Evolutionary conservation across 495 filamentous ascomycete species (phyloP).

Genomic region (Evansstolkia leycettana): DNA sequence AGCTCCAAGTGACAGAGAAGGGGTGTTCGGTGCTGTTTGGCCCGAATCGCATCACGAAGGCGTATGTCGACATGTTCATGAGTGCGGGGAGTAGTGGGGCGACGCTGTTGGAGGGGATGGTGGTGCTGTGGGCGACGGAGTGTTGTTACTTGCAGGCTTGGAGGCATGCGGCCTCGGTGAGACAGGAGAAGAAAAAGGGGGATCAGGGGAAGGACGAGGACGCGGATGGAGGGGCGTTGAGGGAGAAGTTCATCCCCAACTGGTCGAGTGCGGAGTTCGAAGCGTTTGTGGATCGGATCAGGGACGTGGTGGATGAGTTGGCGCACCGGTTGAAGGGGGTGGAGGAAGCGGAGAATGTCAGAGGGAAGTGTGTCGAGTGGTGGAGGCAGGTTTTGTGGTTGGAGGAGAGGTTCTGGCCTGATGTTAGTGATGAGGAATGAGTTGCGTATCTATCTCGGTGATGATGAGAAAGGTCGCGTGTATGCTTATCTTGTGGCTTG

Average conservation of each 20-base stretch:
- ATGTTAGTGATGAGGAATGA: too few relatives aligned
- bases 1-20: constrained; percentile 1
- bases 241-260: constrained; percentile 52
- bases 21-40: constrained; percentile 11
- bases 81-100: constrained; percentile 32
- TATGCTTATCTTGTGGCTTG: too few relatives aligned
- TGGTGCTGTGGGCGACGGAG: constrained; percentile 67
- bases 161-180: constrained; percentile 37
- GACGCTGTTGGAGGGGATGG: constrained; percentile 49
- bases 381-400: constrained; percentile 42
- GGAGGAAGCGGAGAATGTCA: constrained; percentile 19
- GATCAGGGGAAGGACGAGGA: constrained; percentile 17
- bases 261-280: constrained; percentile 50
- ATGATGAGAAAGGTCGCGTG: too few relatives aligned
- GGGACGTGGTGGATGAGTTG: constrained; percentile 31
- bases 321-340: constrained; percentile 25
- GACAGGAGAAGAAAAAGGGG: constrained; percentile 8
- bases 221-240: constrained; percentile 48
- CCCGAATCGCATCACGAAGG: constrained; percentile 31
- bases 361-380: constrained; percentile 27
- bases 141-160: constrained; percentile 47
- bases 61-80: constrained; percentile 43
- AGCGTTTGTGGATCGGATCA: constrained; percentile 37
- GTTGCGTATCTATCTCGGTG: too few relatives aligned
- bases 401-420: constrained; percentile 41